These are phyloP conservation scores for Xylariaceae sp. DNA, from an alignment of 2,329 filamentous ascomycete species.

Conservation along the genomic window DNA sequence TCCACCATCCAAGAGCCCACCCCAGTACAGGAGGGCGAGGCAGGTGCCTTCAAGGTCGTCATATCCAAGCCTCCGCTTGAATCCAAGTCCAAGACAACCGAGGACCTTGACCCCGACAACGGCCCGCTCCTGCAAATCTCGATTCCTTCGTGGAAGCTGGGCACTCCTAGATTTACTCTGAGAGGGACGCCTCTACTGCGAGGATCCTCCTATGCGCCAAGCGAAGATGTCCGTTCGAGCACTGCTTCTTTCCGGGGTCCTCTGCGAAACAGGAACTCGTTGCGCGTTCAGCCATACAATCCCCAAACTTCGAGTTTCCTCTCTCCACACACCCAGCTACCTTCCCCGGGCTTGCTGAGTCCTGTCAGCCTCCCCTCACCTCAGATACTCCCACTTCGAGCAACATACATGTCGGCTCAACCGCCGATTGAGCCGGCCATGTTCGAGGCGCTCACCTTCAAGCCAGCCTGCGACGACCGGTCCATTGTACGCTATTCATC, in stretches of 20 bases:
- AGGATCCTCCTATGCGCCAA: conserved; percentile 72
- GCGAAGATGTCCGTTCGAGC: conserved; percentile 63
- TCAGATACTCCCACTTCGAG: conserved; percentile 31
- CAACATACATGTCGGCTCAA: conserved; percentile 42
- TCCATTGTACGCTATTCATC: conserved; percentile 76
- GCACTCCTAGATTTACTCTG: conserved; percentile 71
- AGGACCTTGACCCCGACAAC: conserved; percentile 39
- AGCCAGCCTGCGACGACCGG: conserved; percentile 70
- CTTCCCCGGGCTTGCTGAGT: conserved; percentile 17
- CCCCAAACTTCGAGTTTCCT: conserved; percentile 31
- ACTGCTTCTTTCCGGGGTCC: conserved; percentile 40
- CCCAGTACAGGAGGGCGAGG: conserved; percentile 45
- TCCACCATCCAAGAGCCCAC: conserved; percentile 64
- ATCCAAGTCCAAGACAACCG: conserved; percentile 53
- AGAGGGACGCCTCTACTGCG: conserved; percentile 70
- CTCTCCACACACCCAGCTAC: conserved; percentile 27
- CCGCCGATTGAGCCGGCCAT: conserved; percentile 62
- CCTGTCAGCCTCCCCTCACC: conserved; percentile 28
- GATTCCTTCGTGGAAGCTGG: conserved; percentile 79
- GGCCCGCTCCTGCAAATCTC: conserved; percentile 59
- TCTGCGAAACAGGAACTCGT: conserved; percentile 26
- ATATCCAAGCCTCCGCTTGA: conserved; percentile 64
- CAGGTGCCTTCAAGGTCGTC: conserved; percentile 68
- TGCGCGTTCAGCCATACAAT: conserved; percentile 19
- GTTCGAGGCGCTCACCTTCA: conserved; percentile 73